phyloP scores from a whole-genome alignment of 2,329 filamentous ascomycete species.

The Arthrobotrys sphaeroides region DNA sequence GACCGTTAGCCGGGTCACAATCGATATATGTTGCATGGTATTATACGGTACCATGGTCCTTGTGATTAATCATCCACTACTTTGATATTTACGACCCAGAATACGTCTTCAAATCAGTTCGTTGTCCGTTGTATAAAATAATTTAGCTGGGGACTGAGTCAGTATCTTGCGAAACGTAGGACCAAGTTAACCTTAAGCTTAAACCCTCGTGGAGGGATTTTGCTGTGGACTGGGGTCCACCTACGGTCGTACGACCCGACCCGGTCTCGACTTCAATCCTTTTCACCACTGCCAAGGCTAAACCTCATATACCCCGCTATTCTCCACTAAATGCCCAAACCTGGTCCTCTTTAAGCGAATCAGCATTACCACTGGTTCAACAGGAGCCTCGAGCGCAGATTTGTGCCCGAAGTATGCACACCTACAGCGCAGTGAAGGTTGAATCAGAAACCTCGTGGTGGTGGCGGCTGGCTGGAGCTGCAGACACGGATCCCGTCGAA shows the following conservation, averaged over 20 bases:
- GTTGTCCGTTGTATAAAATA: no score
- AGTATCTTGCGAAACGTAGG: no score
- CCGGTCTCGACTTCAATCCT: not conserved
- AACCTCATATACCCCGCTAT: slow-evolving; percentile 30
- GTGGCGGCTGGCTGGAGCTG: not conserved
- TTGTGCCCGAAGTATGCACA: slow-evolving; percentile 12
- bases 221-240: not conserved
- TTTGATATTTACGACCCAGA: no score
- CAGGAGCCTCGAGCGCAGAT: slow-evolving; percentile 11
- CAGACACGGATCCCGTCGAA: not conserved
- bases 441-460: not conserved
- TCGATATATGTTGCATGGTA: slow-evolving; percentile 7
- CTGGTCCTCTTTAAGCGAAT: slow-evolving; percentile 18
- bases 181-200: not conserved
- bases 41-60: no score
- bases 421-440: no score
- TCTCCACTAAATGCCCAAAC: slow-evolving; percentile 8
- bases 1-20: not conserved
- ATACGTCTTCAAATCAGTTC: no score
- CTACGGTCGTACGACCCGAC: slow-evolving; percentile 18
- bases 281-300: not conserved
- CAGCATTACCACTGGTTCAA: not conserved
- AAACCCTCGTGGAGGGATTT: not conserved
- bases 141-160: no score
- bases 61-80: no score